These are phyloP conservation scores for Lecanicillium sp. DNA, from an alignment of 2,329 filamentous ascomycete genomes.

Conservation along the genomic window DNA sequence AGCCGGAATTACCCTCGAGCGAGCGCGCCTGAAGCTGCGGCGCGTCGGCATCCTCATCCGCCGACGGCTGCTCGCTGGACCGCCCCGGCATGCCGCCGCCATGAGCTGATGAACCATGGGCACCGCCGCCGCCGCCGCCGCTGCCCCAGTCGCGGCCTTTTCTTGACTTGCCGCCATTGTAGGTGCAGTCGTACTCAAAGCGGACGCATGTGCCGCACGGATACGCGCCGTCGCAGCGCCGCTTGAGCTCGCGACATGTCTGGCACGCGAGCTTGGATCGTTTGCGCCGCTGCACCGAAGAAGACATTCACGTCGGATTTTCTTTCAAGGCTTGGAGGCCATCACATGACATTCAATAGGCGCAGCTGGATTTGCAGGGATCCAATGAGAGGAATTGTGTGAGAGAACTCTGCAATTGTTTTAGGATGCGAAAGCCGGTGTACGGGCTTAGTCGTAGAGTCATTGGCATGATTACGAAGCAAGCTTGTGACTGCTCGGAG, in stretches of 20 bases:
- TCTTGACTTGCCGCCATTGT: slow-evolving; percentile 16
- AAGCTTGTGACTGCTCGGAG: too few species aligned
- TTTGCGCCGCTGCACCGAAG: slow-evolving; percentile 15
- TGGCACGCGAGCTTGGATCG: slow-evolving; percentile 38
- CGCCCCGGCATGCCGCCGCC: slow-evolving; percentile 1
- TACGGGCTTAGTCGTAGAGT: too few species aligned
- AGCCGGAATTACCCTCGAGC: slow-evolving; percentile 48
- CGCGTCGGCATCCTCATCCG: slow-evolving; percentile 12
- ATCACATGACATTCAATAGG: background rate
- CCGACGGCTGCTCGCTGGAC: slow-evolving; percentile 6
- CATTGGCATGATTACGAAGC: too few species aligned
- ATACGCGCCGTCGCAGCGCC: slow-evolving; percentile 44
- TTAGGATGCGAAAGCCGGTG: too few species aligned
- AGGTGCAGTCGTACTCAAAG: slow-evolving; percentile 45
- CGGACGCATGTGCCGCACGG: slow-evolving; percentile 45
- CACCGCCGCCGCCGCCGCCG: background rate
- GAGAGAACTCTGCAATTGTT: too few species aligned
- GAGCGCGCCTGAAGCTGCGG: slow-evolving; percentile 20
- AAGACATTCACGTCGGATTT: background rate
- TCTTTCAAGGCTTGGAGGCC: slow-evolving; percentile 7
- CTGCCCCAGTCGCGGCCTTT: slow-evolving; percentile 8
- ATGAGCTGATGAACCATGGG: slow-evolving; percentile 7
- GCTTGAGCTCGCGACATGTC: slow-evolving; percentile 45
- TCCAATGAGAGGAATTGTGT: too few species aligned
- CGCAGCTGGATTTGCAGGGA: too few species aligned